Conservation (phyloP, 306 rosid genomes). For the Cucurbita argyrosperma region DNA sequence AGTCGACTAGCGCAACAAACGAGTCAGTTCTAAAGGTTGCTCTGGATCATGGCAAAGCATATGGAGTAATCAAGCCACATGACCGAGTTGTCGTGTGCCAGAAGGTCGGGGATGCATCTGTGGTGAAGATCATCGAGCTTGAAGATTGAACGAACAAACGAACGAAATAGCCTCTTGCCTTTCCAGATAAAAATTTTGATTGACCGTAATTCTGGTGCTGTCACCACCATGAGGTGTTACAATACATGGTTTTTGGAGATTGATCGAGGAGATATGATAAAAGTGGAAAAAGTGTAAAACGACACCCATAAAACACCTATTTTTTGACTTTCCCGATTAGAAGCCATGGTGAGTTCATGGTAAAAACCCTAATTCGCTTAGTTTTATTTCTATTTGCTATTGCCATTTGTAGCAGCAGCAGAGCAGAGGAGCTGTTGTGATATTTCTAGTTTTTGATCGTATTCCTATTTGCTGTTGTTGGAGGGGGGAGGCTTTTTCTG, state of each 20-base stretch:
- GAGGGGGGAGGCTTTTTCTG: background rate
- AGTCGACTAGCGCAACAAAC: slow-evolving; percentile 72
- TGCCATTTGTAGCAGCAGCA: background rate
- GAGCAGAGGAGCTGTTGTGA: background rate
- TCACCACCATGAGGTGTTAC: slow-evolving; percentile 1
- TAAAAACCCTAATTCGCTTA: background rate
- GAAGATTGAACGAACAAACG: slow-evolving; percentile 34
- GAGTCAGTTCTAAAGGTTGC: slow-evolving; percentile 96
- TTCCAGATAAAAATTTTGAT: background rate
- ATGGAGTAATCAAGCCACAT: slow-evolving; percentile 72
- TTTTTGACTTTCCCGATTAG: slow-evolving; percentile 1
- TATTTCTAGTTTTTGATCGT: background rate
- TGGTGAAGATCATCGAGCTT: slow-evolving; percentile 96
- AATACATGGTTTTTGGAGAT: background rate
- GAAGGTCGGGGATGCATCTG: slow-evolving; percentile 95
- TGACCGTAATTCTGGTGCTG: background rate
- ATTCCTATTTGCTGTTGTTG: too few relatives aligned
- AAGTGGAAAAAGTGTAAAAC: background rate
- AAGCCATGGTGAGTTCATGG: slow-evolving; percentile 5
- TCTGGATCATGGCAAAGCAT: slow-evolving; percentile 80
- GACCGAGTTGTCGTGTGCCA: slow-evolving; percentile 95
- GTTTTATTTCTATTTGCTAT: background rate
- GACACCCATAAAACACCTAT: background rate
- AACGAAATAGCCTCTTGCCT: slow-evolving; percentile 13
- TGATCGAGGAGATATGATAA: background rate